Evolutionary conservation across 148 eudicot species (phyloP).

Genomic region (Talinum fruticosum): DNA sequence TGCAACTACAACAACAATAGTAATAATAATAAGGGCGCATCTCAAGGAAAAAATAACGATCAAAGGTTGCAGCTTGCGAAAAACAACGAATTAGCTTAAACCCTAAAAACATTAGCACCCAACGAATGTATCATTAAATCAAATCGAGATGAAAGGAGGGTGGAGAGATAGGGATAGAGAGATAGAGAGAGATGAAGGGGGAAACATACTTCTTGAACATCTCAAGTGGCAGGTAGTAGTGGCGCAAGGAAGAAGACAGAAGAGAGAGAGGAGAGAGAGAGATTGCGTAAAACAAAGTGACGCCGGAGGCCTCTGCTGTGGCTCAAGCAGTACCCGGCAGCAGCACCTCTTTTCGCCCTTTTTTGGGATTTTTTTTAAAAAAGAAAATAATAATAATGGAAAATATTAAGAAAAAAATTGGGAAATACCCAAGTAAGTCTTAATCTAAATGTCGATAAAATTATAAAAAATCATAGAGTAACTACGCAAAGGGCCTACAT

Average conservation of each 20-base stretch:
- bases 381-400: too few relatives aligned
- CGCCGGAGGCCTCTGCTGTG: neutral
- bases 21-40: too few relatives aligned
- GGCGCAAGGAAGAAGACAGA: neutral
- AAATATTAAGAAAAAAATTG: too few relatives aligned
- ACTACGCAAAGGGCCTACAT: too few relatives aligned
- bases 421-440: too few relatives aligned
- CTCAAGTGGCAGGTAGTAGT: neutral
- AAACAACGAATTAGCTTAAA: neutral
- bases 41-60: neutral
- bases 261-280: neutral
- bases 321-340: too few relatives aligned
- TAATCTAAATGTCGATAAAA: too few relatives aligned
- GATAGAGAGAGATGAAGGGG: neutral
- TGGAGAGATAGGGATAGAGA: neutral
- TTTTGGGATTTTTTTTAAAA: too few relatives aligned
- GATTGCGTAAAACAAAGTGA: neutral
- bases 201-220: constrained; percentile 24
- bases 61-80: neutral
- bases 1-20: neutral
- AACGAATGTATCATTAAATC: neutral
- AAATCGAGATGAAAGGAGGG: too few relatives aligned
- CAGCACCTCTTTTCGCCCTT: too few relatives aligned
- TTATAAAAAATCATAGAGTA: too few relatives aligned
- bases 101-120: neutral